Percentiles rank a stretch among this genome's conserved stretches.
These are phyloP conservation scores for Metarhizium anisopliae DNA, from an alignment of 2,329 filamentous ascomycete species.

Conservation along the genomic window DNA sequence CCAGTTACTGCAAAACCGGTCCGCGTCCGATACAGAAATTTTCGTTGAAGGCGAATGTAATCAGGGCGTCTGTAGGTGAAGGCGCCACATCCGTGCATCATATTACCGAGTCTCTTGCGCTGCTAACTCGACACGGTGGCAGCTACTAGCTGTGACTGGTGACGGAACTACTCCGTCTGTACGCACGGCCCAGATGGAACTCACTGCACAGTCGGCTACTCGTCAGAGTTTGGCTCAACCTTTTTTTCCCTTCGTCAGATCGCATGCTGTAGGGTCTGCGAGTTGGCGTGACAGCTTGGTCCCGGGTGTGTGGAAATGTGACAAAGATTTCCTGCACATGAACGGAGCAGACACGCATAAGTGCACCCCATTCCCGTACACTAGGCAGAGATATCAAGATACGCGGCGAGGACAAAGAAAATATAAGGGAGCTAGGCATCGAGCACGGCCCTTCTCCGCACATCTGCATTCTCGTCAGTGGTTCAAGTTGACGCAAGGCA, in stretches of 20 bases:
- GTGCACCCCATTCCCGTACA: neutral
- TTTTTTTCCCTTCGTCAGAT: neutral
- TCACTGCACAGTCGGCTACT: neutral
- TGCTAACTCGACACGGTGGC: neutral
- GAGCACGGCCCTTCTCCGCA: conserved; percentile 2
- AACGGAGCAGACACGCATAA: neutral
- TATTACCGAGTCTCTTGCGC: neutral
- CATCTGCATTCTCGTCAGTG: neutral
- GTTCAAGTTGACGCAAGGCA: conserved; percentile 3
- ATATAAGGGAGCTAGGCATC: neutral
- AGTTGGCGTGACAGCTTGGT: neutral
- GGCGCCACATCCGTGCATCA: neutral
- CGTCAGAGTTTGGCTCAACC: neutral
- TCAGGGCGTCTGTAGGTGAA: too few relatives aligned
- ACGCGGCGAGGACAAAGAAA: conserved; percentile 1
- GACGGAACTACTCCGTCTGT: neutral
- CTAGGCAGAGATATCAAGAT: neutral
- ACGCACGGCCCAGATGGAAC: neutral
- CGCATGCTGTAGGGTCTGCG: neutral
- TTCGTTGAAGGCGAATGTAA: neutral
- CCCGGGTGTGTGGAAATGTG: neutral
- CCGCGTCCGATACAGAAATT: neutral
- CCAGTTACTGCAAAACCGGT: neutral
- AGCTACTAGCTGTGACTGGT: too few relatives aligned
- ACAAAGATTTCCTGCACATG: neutral